Evolutionary conservation across 352 stramenopile genomes (phyloP), one percentile per base, ranked within the genome.

Genomic region (Phytopythium montanum): DNA sequence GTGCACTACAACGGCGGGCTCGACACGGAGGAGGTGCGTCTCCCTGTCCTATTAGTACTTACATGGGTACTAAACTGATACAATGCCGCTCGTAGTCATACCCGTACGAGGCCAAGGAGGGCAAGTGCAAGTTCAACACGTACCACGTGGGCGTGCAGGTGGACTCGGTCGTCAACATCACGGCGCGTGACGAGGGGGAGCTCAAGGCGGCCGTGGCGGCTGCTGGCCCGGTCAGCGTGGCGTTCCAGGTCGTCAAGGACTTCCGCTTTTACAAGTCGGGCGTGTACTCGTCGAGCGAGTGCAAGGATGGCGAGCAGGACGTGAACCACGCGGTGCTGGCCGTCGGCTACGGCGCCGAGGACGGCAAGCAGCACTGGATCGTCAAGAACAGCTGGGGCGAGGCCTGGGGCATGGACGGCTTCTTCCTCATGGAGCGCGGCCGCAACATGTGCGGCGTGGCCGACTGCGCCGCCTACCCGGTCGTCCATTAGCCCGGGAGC

Each of bases 371-470:
- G 39, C 97, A 97, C 79, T 99, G 95, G 94, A 98, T 98, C 64
- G 86, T 99, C 42, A 99, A 98, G 77, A 99, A 99, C 80, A 98
- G 81, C 48, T 99, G 96, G 95, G 85, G 82, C 29, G 51, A 62
- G 7, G 58, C 65, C 38, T 99, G 96, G 96, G 97, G 97, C 73
- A 92, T 97, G 70, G 68, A 95, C 42, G 97, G 97, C 55, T 99
- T 97, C 84, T 98, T 99, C 60, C 81, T 93, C 61, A 96, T 99
- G 45, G 81, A 86, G 21, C 96, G 97, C 65, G 92, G 85, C 68
- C 62, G 73, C 41, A 92, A 96, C 72, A 88, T 89, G 79, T 98
- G 93, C 66, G 93, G 93, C 58, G 57, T 98, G 25, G 81, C 87
- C 18, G 73, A 88, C 70, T 92, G 80, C 58, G 85, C 92, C 56